phyloP scores from a whole-genome alignment of 192 early-diverging fungal genomes.

The Linnemannia elongata region DNA sequence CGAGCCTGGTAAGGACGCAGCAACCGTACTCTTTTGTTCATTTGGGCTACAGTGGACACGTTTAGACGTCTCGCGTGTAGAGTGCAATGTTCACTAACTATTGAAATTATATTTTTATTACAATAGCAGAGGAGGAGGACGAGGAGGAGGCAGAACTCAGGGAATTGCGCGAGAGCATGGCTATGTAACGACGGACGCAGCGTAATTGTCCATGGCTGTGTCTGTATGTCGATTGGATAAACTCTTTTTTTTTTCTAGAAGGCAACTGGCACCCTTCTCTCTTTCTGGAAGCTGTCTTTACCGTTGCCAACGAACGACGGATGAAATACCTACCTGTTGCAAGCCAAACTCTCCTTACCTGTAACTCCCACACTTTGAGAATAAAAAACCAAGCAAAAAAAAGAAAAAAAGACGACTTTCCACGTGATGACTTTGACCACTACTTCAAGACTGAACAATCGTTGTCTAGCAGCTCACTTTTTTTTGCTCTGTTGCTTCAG shows the following conservation, averaged over 20 bases:
- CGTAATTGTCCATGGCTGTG: neutral
- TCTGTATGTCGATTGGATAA: neutral
- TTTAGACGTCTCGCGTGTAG: neutral
- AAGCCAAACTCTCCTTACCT: neutral
- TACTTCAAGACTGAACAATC: neutral
- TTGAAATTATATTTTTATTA: no score
- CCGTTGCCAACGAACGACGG: neutral
- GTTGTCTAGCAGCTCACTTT: neutral
- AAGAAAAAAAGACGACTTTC: neutral
- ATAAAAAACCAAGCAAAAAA: neutral
- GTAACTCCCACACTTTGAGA: neutral
- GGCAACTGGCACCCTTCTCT: neutral
- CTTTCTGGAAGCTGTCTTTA: neutral
- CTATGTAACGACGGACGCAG: constrained; percentile 62
- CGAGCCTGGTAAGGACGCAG: constrained; percentile 71
- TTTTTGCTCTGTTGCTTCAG: neutral
- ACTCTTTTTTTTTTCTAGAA: neutral
- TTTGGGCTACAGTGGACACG: neutral
- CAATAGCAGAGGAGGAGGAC: constrained; percentile 57
- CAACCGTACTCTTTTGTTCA: neutral
- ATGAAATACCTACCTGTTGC: neutral
- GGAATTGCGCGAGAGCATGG: constrained; percentile 83
- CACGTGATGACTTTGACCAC: neutral
- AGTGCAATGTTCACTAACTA: neutral
- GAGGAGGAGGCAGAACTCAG: constrained; percentile 90